Evolutionary conservation across 129 eudicot genomes (phyloP).

Genomic region (Saussurea involucrata): DNA sequence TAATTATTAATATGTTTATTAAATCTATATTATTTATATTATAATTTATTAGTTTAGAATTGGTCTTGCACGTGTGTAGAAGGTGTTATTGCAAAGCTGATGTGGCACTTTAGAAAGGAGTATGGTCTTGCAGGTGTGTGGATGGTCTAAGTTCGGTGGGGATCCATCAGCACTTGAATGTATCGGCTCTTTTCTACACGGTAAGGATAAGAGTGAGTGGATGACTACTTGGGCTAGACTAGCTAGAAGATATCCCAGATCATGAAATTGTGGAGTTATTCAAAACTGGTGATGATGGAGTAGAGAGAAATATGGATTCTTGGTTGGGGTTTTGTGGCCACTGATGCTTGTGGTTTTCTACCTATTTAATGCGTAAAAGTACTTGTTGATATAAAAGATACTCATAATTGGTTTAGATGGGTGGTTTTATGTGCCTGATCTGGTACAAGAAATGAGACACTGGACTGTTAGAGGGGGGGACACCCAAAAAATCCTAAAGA

Average conservation of each 20-base stretch:
- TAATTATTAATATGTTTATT: too few species aligned
- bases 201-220: neutral
- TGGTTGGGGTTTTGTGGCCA: neutral
- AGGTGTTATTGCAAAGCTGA: too few species aligned
- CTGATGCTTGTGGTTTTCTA: neutral
- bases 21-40: too few species aligned
- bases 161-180: slow-evolving; percentile 7
- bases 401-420: too few species aligned
- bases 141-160: slow-evolving; percentile 6
- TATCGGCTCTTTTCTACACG: neutral
- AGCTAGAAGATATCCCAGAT: neutral
- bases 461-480: neutral
- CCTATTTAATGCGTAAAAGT: neutral
- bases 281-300: neutral
- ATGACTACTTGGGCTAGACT: neutral
- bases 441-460: too few species aligned
- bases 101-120: too few species aligned
- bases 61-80: too few species aligned
- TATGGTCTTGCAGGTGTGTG: too few species aligned
- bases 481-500: neutral
- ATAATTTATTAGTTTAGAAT: too few species aligned
- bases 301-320: neutral
- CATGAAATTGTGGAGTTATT: neutral
- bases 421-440: too few species aligned
- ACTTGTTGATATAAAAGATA: neutral